These are phyloP conservation scores for Fusarium sp. DNA, from an alignment of 2,329 filamentous ascomycete species.

Conservation along the genomic window DNA sequence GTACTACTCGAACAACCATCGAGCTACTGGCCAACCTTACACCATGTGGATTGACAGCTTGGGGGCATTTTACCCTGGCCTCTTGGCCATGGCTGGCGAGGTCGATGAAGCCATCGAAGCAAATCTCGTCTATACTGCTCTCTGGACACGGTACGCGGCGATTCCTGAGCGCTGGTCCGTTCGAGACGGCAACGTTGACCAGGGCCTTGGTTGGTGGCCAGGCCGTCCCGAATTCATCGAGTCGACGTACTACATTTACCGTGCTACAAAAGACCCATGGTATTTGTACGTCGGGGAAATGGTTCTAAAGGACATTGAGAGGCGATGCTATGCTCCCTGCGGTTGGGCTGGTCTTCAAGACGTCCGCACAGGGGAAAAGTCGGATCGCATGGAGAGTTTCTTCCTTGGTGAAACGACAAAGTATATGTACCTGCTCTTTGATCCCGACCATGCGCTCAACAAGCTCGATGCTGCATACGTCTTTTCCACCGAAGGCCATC, in stretches of 20 bases:
- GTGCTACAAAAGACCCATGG: conserved; percentile 93
- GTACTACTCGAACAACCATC: conserved; percentile 91
- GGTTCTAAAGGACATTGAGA: conserved; percentile 87
- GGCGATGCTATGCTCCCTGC: conserved; percentile 89
- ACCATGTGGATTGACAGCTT: conserved; percentile 97
- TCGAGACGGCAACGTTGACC: conserved; percentile 83
- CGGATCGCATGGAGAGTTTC: conserved; percentile 98
- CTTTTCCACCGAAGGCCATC: conserved; percentile 96
- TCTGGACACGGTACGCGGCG: conserved; percentile 96
- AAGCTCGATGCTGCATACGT: conserved; percentile 87
- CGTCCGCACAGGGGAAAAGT: conserved; percentile 84
- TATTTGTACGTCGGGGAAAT: conserved; percentile 97
- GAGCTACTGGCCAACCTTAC: conserved; percentile 86
- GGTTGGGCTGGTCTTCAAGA: conserved; percentile 93
- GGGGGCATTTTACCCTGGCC: conserved; percentile 92
- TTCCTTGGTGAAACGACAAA: conserved; percentile 97
- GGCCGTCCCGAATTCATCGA: conserved; percentile 97
- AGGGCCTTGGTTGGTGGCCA: conserved; percentile 92
- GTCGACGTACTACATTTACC: conserved; percentile 95
- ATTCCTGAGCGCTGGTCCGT: conserved; percentile 95
- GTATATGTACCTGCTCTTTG: conserved; percentile 93
- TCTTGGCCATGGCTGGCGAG: conserved; percentile 87
- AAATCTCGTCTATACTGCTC: conserved; percentile 88
- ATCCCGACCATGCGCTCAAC: conserved; percentile 87
- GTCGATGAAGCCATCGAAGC: conserved; percentile 91